Conservation (phyloP, 148 eudicot genomes). For the Rhododendron ferrugineum region DNA sequence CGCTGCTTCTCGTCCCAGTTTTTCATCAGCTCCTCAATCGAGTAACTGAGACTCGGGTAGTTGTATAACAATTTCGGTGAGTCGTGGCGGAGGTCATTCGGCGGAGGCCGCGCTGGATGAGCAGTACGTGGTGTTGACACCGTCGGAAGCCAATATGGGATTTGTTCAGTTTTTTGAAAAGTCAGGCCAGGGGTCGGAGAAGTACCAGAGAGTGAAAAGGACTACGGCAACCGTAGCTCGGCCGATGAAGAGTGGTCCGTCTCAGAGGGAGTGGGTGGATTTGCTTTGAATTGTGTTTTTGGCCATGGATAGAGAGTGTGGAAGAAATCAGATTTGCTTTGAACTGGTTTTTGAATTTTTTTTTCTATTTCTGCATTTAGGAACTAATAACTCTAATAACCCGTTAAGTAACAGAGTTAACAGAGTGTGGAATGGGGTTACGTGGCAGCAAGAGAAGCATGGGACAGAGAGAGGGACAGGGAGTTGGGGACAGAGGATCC, state of each 20-base stretch:
- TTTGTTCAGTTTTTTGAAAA: background rate
- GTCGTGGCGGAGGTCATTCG: background rate
- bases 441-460: too few relatives aligned
- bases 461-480: too few relatives aligned
- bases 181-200: background rate
- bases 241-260: background rate
- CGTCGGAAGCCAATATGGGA: background rate
- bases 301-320: background rate
- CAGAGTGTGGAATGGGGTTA: too few relatives aligned
- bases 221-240: background rate
- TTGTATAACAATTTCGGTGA: slow-evolving; percentile 18
- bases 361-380: too few relatives aligned
- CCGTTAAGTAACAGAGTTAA: too few relatives aligned
- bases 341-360: too few relatives aligned
- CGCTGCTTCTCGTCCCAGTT: slow-evolving; percentile 24
- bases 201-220: background rate
- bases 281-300: background rate
- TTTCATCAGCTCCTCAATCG: slow-evolving; percentile 12
- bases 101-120: background rate
- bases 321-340: too few relatives aligned
- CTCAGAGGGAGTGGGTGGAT: background rate
- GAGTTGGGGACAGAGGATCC: too few relatives aligned
- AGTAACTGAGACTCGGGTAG: slow-evolving; percentile 14
- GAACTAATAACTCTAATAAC: too few relatives aligned
- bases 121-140: background rate